phyloP scores from a whole-genome alignment of 139 green algal species.

The Coelastrella sp. region DNA sequence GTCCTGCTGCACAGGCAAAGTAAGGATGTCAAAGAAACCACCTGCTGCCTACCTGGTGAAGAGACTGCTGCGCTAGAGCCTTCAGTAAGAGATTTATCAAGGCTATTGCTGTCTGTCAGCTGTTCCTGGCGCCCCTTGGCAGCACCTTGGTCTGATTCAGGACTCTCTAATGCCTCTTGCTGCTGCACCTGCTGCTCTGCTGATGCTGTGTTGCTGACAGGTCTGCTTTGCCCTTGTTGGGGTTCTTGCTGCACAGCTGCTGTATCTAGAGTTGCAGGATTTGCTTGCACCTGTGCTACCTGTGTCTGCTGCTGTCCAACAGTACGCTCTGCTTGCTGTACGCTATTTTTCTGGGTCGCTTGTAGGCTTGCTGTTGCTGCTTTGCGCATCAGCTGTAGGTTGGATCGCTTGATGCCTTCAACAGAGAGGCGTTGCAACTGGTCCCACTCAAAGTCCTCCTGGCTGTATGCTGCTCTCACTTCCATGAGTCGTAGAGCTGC shows the following conservation, averaged over 20 bases:
- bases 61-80: too few relatives aligned
- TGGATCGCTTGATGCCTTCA: constrained; percentile 58
- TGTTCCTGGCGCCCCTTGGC: too few relatives aligned
- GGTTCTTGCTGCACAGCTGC: background rate
- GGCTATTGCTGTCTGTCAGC: background rate
- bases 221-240: background rate
- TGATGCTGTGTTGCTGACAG: constrained; percentile 5
- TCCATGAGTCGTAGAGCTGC: constrained; percentile 82
- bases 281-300: background rate
- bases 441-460: constrained; percentile 87
- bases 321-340: background rate
- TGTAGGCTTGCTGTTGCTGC: constrained; percentile 34
- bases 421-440: constrained; percentile 55
- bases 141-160: background rate
- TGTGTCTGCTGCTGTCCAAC: background rate
- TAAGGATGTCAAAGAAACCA: too few relatives aligned
- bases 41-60: too few relatives aligned
- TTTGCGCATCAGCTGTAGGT: constrained; percentile 63
- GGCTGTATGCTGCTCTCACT: constrained; percentile 77
- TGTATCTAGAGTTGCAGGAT: background rate
- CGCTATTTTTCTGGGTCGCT: background rate
- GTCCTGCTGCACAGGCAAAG: too few relatives aligned
- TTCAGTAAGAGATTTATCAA: background rate
- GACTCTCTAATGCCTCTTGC: background rate
- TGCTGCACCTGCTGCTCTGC: background rate